Base-by-base conservation (phyloP, 208 protist genomes). In the Jaenimonas drosophilae region DNA sequence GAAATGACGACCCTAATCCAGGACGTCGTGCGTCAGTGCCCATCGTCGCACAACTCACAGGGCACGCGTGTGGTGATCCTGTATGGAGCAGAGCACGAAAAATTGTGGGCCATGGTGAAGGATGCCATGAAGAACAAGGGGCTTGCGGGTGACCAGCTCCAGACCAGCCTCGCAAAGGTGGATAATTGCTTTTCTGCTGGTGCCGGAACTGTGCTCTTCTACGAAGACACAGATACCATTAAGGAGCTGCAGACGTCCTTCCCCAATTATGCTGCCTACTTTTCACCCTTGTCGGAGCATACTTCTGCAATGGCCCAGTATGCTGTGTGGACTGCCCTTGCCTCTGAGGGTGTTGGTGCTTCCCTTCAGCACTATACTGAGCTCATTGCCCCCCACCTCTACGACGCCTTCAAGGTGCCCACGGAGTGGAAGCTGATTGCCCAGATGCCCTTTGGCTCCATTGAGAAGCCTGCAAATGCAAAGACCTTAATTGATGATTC, bases 391-490 rank as follows among this genome's bases (percentile, higher is more conserved):
- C 41, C 23, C 9, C 47, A 66, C 0, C 55, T 73, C 12, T 44
- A 43, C 9, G 20, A 56, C 16, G 51, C 31, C 4, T 76, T 70
- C 39, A 51, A 63, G 16, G 37, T 81, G 12, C 59, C 72, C 26
- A 48, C 66, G 19, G 49, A 60, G 14, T 81, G 68, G 68, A 21
- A 64, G 45, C 53, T 81, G 21, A 49, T 70, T 6, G 62, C 73
- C 31, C 73, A 81, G 55, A 73, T 81, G 73, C 68, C 73, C 6
- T 81, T 81, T 37, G 73, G 73, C 29, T 45, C 44, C 23, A 68
- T 82, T 28, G 34, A 49, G 51, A 59, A 65, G 26, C 56, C 59
- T 16, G 63, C 63, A 14, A 60, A 49, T n/a, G 20, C 39, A n/a
- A 70, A 65, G 51, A 54, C 67, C 26, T 54, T 48, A 43, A 70